Percentiles rank a stretch among this genome's conserved stretches.
Evolutionary conservation across 495 filamentous ascomycete genomes (phyloP).

Genomic region (Penicillium paxilli): DNA sequence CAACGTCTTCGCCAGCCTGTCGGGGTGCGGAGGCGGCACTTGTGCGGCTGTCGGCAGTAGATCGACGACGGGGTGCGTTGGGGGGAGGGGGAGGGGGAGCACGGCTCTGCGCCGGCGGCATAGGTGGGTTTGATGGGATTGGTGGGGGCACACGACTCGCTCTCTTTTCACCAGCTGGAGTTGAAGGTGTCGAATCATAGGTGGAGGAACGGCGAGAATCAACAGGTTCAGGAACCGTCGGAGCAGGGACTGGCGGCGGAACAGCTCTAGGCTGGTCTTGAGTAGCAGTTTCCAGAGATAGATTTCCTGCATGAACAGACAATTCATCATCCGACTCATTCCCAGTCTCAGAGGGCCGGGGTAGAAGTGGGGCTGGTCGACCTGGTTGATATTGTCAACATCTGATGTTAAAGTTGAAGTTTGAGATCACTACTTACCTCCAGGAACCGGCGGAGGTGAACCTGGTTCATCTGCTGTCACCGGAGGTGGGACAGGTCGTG

Average conservation of each 20-base stretch:
- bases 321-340: conserved; percentile 94
- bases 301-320: conserved; percentile 59
- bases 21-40: conserved; percentile 39
- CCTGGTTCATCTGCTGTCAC: conserved; percentile 62
- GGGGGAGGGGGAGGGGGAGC: conserved; percentile 82
- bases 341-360: conserved; percentile 62
- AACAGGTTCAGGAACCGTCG: conserved; percentile 48
- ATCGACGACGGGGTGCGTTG: conserved; percentile 55
- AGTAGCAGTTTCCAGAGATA: conserved; percentile 37
- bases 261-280: conserved; percentile 31
- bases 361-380: conserved; percentile 55
- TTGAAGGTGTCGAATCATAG: conserved; percentile 48
- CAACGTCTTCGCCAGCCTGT: conserved; percentile 59
- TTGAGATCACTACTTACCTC: conserved; percentile 54
- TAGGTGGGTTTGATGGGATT: conserved; percentile 46
- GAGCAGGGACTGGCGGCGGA: conserved; percentile 45
- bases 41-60: conserved; percentile 55
- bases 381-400: conserved; percentile 46
- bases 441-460: conserved; percentile 68
- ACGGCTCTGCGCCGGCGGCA: conserved; percentile 56
- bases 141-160: conserved; percentile 54
- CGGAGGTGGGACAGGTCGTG: conserved; percentile 50
- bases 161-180: conserved; percentile 44
- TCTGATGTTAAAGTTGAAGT: conserved; percentile 13
- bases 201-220: conserved; percentile 43